Percentiles rank a stretch among this genome's conserved stretches.
phyloP scores from a whole-genome alignment of 1,284 basidiomycete species.

The Leccinum subatratum region DNA sequence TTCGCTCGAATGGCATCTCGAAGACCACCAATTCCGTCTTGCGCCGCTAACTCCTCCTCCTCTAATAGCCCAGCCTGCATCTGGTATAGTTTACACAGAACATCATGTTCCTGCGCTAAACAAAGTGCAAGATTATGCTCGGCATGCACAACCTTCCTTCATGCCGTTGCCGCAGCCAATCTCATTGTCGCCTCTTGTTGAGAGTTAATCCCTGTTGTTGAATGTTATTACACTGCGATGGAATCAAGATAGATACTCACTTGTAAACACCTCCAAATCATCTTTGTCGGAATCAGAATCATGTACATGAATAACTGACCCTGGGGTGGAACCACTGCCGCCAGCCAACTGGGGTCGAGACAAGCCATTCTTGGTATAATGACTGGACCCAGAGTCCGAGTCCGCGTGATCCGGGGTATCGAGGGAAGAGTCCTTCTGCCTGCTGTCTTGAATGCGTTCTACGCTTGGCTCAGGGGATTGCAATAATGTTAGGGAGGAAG shows the following conservation, averaged over 20 bases:
- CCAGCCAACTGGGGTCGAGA: background rate
- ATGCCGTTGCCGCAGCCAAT: too few species aligned
- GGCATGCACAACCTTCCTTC: too few species aligned
- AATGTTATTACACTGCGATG: background rate
- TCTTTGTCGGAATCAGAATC: background rate
- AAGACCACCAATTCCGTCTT: too few species aligned
- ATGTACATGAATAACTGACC: background rate
- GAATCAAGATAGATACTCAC: background rate
- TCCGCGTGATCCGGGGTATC: background rate
- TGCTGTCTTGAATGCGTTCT: background rate
- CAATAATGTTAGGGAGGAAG: background rate
- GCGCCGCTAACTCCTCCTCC: too few species aligned
- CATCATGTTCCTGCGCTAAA: too few species aligned
- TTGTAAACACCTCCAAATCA: background rate
- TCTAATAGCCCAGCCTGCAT: too few species aligned
- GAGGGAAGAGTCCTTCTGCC: background rate
- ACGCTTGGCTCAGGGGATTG: background rate
- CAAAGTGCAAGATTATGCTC: too few species aligned
- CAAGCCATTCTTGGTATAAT: background rate
- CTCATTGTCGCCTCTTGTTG: too few species aligned
- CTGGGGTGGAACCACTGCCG: background rate
- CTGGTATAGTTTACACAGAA: too few species aligned
- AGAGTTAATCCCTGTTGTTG: too few species aligned
- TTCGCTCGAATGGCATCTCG: too few species aligned
- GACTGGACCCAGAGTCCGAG: background rate